These are phyloP conservation scores for Leptographium wingfieldii DNA, from an alignment of 2,329 filamentous ascomycete species.

Conservation along the genomic window DNA sequence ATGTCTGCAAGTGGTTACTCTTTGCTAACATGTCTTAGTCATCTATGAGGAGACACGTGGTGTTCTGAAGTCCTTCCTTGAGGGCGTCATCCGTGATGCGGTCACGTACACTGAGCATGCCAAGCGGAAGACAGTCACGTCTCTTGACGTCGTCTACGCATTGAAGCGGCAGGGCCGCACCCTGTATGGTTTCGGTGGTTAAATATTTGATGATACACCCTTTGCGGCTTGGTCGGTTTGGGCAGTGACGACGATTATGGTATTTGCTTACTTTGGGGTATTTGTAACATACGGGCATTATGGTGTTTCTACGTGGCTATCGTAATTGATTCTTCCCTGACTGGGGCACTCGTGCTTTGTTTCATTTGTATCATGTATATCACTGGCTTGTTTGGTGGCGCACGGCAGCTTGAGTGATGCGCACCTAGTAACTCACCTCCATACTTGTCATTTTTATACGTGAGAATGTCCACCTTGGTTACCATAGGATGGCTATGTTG, in stretches of 20 bases:
- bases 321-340: conserved; percentile 13
- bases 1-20: neutral
- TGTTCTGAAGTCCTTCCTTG: conserved; percentile 68
- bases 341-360: neutral
- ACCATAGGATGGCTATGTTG: too few species aligned
- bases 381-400: neutral
- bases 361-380: neutral
- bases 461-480: too few species aligned
- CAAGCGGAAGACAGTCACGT: conserved; percentile 70
- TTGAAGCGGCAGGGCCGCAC: conserved; percentile 61
- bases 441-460: too few species aligned
- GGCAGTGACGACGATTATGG: conserved; percentile 18
- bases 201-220: conserved; percentile 25
- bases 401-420: too few species aligned
- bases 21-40: conserved; percentile 29
- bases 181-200: conserved; percentile 85
- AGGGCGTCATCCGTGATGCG: conserved; percentile 63
- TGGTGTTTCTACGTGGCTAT: conserved; percentile 15
- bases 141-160: conserved; percentile 54
- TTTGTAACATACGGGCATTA: conserved; percentile 17
- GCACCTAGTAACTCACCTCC: too few species aligned
- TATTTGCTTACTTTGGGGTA: conserved; percentile 12
- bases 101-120: conserved; percentile 71
- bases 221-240: conserved; percentile 13
- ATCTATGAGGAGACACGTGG: conserved; percentile 70